phyloP scores from a whole-genome alignment of 257 asterid genomes.

The Cinchona pubescens region DNA sequence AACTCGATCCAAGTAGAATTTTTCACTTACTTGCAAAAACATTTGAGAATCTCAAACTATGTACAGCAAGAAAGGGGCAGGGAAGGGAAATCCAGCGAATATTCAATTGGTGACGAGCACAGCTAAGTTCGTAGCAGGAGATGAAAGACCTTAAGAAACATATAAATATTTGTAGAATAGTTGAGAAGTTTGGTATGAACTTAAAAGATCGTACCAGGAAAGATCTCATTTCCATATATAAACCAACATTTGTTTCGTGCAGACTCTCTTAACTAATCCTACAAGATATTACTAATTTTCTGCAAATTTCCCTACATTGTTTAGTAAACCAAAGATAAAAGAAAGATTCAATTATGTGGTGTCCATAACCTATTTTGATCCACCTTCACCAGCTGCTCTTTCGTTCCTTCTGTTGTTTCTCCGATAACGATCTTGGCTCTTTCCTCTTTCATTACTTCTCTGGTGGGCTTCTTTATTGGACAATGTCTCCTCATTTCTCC shows the following conservation, averaged over 20 bases:
- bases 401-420: not conserved
- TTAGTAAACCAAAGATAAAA: not conserved
- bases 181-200: not conserved
- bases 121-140: not conserved
- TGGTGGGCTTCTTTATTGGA: not conserved
- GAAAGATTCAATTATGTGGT: not conserved
- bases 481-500: slow-evolving; percentile 7
- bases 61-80: not conserved
- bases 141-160: not conserved
- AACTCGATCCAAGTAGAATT: too few species aligned
- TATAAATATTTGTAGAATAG: not conserved
- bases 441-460: not conserved
- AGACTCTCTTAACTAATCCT: not conserved
- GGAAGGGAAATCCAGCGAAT: not conserved
- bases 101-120: not conserved
- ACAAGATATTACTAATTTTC: not conserved
- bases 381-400: not conserved
- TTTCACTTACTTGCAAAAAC: too few species aligned
- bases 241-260: not conserved
- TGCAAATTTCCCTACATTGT: not conserved
- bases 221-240: not conserved
- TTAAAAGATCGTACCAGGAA: not conserved
- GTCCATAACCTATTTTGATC: not conserved
- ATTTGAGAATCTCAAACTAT: too few species aligned
- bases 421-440: not conserved